Base-by-base conservation (phyloP, 371 early-diverging fungal genomes). In the Mucor indicus region DNA sequence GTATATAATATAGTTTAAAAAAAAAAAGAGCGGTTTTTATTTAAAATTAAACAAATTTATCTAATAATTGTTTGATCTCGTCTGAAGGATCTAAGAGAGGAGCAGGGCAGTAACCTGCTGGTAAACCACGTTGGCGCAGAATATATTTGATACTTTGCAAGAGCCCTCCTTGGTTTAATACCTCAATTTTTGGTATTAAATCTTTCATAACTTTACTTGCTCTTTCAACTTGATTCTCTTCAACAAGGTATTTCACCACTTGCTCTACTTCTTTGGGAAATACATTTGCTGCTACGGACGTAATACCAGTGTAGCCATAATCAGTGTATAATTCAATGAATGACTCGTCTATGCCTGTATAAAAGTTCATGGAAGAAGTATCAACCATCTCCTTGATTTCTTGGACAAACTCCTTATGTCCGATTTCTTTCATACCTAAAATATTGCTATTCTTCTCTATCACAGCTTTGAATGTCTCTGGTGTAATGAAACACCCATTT, bases 351-450 rank as follows among this genome's bases (percentile, higher is more conserved):
- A 3, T 7, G 2, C 65, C 65, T 10, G 61, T 47, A 24, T 59
- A 49, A 32, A 53, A 64, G n/a, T n/a, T n/a, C n/a, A n/a, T n/a
- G n/a, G n/a, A n/a, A 1, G 44, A 20, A 23, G 53, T 45, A n/a
- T 42, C 3, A 16, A 21, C 12, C 15, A 11, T 33, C n/a, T 19
- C 22, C 9, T 64, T 55, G 22, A 60, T 45, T 20, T 27, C 44
- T 11, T 56, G 57, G 1, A 64, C 61, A 44, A 60, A 57, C 16
- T 48, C 54, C 15, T 33, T 43, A 9, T 32, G 8, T 4, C 65
- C 65, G 3, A 57, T 48, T 39, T 64, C 65, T 31, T 64, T 64
- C 24, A 56, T 20, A 7, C 65, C 65, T 24, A 12, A 44, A 6
- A 64, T 21, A 35, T 56, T 64, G 4, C 24, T 30, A 2, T 45